Base-by-base conservation (phyloP, 2,329 filamentous ascomycete species). In the Aspergillus oerlinghausenensis region DNA sequence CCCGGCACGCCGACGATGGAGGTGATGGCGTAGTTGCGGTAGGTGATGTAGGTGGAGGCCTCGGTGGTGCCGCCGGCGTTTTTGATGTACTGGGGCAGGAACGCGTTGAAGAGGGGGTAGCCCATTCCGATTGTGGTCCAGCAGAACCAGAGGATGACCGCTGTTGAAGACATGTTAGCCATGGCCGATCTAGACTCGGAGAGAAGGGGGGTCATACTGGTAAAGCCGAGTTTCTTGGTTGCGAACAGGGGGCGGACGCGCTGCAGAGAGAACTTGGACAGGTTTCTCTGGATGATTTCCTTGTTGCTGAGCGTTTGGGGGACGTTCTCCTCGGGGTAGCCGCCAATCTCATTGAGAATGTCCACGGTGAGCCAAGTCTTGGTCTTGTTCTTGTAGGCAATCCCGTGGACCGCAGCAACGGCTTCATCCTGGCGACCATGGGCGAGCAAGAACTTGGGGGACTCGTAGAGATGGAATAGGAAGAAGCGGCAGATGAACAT, bases 101-200 rank as follows among this genome's bases (percentile, higher is more conserved):
- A 95, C 52, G 89, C 88, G 72, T 94, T 94, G 82, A 93, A 96
- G 1, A 96, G 82, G 1, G 90, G 90, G 67, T 93, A 95, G 2
- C 87, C 90, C 84, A 95, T 88, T 58, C 90, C 90, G 63, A 95
- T 92, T 14, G 84, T 87, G 0, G 86, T 81, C 90, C 90, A 95
- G 70, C 85, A 86, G 73, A 92, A 89, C 88, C 88, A 92, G 50
- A 93, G 70, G 1, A 83, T 78, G 23, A 86, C 74, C 3, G 62
- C 65, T 1, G 83, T 85, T 42, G 82, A 52, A 77, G 63, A 52
- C 76, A 82, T 7, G 54, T 78, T 47, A 47, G 43, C 23, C 1
- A 21, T 17, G 14, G 4, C 10, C 6, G 26, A 25, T 14, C 10
- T 23, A 14, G 10, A 23, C 42, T 45, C n/a, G 2, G 10, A 43